phyloP scores from a whole-genome alignment of 257 asterid species.

The Petrea volubilis region DNA sequence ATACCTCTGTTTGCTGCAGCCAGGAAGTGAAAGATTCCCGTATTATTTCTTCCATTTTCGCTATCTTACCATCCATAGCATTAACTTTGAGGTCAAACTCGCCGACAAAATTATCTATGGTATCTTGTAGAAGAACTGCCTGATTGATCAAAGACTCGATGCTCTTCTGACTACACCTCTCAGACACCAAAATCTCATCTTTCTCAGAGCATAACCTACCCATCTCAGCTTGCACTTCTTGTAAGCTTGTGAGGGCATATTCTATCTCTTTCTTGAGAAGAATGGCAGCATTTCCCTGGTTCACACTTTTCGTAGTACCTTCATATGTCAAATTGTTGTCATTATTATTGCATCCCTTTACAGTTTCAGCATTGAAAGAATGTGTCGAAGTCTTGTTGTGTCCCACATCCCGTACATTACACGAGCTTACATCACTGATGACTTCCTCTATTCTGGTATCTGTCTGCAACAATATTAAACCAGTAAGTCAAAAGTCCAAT shows the following conservation, averaged over 20 bases:
- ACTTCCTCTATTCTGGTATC: conserved; percentile 42
- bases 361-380: conserved; percentile 6
- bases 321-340: conserved; percentile 26
- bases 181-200: conserved; percentile 54
- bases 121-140: conserved; percentile 49
- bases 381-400: conserved; percentile 14
- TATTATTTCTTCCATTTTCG: conserved; percentile 47
- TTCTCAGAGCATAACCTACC: conserved; percentile 55
- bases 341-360: conserved; percentile 15
- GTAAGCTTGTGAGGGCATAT: conserved; percentile 64
- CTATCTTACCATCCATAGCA: conserved; percentile 55
- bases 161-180: conserved; percentile 48
- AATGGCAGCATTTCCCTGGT: conserved; percentile 52
- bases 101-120: conserved; percentile 55
- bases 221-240: conserved; percentile 75
- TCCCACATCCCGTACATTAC: conserved; percentile 23
- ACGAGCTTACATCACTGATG: conserved; percentile 27
- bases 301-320: conserved; percentile 35
- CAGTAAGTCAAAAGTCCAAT: conserved; percentile 19
- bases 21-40: conserved; percentile 57
- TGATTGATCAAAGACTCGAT: conserved; percentile 48
- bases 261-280: conserved; percentile 70
- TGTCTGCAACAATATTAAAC: conserved; percentile 66
- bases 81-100: conserved; percentile 49
- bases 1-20: conserved; percentile 71